Evolutionary conservation across 768 basidiomycete species (phyloP), one percentile per base, ranked within the genome.

Genomic region (Podaxis sp.): DNA sequence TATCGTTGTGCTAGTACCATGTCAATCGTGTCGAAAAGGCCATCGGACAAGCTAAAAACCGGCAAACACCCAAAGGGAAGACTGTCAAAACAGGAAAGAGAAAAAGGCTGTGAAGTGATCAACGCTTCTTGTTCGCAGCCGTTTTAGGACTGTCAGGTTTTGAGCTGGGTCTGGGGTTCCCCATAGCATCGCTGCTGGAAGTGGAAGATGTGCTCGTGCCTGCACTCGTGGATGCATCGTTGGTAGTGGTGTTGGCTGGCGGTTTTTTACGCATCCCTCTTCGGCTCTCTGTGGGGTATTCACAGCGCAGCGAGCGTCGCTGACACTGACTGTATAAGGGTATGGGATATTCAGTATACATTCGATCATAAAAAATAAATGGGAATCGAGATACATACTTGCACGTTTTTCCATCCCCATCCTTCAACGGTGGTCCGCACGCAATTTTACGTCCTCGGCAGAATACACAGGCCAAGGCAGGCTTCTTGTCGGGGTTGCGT

Each of bases 371-470:
- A 53, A 24, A 61, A 54, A 57, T 50, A 25, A 49, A 53, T 37
- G 51, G 33, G 47, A 57, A 66, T 54, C 61, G 55, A 59, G 58
- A 51, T 17, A 81, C 87, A 79, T 66, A 87, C 87, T 87, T 87
- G 86, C 87, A 89, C 0, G 85, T 84, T 64, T 79, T 79, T 64
- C 85, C 83, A 54, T 76, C 75, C 65, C 81, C 84, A 8, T 80
- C 82, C 0, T 81, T 78, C 12, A 77, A 66, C 2, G 86, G 84
- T 11, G 86, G 82, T 0, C 87, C 87, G 63, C 87, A 89, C 8
- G 87, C 87, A 55, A 89, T 89, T 74, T 88, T 88, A 46, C 87
- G 77, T 4, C 85, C 85, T 43, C 87, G 78, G 68, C 87, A 88
- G 67, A 88, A 88, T 5, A 86, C 74, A 65, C 87, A 88, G 0